Evolutionary conservation across 2,329 filamentous ascomycete species (phyloP), one percentile per base, ranked within the genome.

Genomic region (Colletotrichum caudatum): DNA sequence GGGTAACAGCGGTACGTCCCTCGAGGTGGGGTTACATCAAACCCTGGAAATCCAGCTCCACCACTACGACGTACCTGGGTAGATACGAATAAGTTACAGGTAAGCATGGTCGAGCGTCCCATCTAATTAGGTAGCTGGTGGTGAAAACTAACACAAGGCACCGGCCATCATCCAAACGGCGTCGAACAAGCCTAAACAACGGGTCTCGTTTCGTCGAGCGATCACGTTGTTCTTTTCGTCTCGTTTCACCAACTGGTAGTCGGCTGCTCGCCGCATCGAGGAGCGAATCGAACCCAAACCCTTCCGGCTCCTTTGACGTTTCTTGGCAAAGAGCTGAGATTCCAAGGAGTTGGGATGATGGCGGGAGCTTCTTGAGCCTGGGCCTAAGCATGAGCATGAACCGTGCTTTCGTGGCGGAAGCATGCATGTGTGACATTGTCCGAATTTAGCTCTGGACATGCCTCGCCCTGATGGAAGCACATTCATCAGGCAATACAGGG

Each of bases 61-160:
- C 33, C 53, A 20, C 33, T 56, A 5, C 16, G 51, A 54, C 18
- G 51, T 54, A 4, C 16, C 2, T 11, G 12, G 37, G 39, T 41
- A 41, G 18, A 4, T 26, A 14, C 18, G 12, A 1, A 5, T 44
- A 44, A 5, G 16, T 44, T 20, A 56, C 20, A 8, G 57, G 66
- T 44, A 61, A 26, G 60, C 14, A 71, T 33, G 39, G 39, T 39
- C 60, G 26, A 48, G 44, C 66, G 54, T 72, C 56, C 70, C 44
- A 66, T 71, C 48, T 72, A 53, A 18, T 41, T 26, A 29, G 3
- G 12, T 61, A 29, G 29, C 26, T 41, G 51, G 54, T 58, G 48
- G 54, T 53, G 41, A 46, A 44, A 64, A 26, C 58, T 48, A 46
- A 69, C 54, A 68, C 53, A 53, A 35, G 46, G 64, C 69, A 48